Percentiles rank a stretch among this genome's conserved stretches.
Conservation (phyloP, 1,284 basidiomycete genomes). For the Cutaneotrichosporon cavernicola region DNA sequence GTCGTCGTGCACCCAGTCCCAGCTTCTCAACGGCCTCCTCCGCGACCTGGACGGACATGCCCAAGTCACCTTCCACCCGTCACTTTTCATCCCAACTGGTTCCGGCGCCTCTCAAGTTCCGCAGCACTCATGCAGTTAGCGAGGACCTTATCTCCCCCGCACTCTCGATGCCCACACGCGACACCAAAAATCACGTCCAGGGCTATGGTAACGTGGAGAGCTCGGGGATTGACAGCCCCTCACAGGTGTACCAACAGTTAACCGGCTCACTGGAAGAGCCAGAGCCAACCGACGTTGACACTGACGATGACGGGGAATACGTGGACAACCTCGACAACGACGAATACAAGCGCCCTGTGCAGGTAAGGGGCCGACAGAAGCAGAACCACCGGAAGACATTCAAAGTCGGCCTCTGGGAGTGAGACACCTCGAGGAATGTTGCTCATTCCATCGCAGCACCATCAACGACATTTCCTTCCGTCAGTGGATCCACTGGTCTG, state of each 20-base stretch:
- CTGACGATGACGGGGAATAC: constrained; percentile 7
- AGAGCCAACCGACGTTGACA: neutral
- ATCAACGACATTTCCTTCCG: constrained; percentile 18
- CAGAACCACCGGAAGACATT: constrained; percentile 14
- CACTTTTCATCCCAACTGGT: neutral
- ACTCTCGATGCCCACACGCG: neutral
- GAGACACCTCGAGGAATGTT: neutral
- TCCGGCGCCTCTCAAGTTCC: neutral
- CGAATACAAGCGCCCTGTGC: neutral
- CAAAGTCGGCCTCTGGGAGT: constrained; percentile 25
- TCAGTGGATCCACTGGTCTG: constrained; percentile 16
- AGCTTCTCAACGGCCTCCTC: neutral
- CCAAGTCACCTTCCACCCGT: neutral
- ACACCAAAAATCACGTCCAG: neutral
- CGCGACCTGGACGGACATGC: neutral
- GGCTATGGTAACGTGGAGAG: neutral
- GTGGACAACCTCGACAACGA: neutral
- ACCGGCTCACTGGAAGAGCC: neutral
- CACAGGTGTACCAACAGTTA: neutral
- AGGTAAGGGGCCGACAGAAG: neutral
- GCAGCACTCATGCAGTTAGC: neutral
- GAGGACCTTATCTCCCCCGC: neutral
- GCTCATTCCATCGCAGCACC: constrained; percentile 7
- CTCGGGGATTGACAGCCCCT: neutral
- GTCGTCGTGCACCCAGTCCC: neutral